Percentiles rank a stretch among this genome's conserved stretches.
Evolutionary conservation across 441 rosid genomes (phyloP).

Genomic region (Croton laevigatus): DNA sequence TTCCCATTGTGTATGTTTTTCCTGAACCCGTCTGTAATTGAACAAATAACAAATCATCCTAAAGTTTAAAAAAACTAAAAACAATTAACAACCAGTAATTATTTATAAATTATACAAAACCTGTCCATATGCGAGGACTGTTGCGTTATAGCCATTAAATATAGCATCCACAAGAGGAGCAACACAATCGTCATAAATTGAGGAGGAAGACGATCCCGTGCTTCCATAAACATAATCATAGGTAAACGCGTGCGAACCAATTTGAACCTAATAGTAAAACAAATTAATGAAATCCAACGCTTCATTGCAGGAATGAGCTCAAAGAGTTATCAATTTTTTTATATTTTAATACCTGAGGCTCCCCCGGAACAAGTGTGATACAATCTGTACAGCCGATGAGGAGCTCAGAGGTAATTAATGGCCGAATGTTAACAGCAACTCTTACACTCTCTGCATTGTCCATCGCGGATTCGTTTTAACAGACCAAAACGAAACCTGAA

Average conservation of each 20-base stretch:
- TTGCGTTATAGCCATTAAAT: slow-evolving; percentile 84
- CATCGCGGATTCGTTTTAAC: slow-evolving; percentile 34
- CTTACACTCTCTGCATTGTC: slow-evolving; percentile 69
- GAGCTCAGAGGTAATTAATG: slow-evolving; percentile 86
- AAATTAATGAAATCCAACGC: neutral
- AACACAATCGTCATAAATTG: slow-evolving; percentile 63
- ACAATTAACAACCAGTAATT: neutral
- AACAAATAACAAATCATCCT: neutral
- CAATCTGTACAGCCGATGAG: slow-evolving; percentile 83
- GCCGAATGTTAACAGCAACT: slow-evolving; percentile 88
- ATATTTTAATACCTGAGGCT: slow-evolving; percentile 74
- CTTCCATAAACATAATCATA: slow-evolving; percentile 74
- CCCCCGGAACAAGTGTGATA: slow-evolving; percentile 72
- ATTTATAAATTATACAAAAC: slow-evolving; percentile 25
- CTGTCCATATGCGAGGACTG: slow-evolving; percentile 97
- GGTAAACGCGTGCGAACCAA: slow-evolving; percentile 82
- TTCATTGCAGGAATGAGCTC: neutral
- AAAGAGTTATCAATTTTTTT: neutral
- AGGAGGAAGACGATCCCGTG: slow-evolving; percentile 48
- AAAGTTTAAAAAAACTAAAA: neutral
- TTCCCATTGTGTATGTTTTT: slow-evolving; percentile 96
- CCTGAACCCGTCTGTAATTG: slow-evolving; percentile 81
- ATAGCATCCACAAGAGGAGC: slow-evolving; percentile 88
- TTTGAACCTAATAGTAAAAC: slow-evolving; percentile 52
- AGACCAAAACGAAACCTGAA: neutral